phyloP scores from a whole-genome alignment of 495 filamentous ascomycete genomes.

The Penicillium soppii region DNA sequence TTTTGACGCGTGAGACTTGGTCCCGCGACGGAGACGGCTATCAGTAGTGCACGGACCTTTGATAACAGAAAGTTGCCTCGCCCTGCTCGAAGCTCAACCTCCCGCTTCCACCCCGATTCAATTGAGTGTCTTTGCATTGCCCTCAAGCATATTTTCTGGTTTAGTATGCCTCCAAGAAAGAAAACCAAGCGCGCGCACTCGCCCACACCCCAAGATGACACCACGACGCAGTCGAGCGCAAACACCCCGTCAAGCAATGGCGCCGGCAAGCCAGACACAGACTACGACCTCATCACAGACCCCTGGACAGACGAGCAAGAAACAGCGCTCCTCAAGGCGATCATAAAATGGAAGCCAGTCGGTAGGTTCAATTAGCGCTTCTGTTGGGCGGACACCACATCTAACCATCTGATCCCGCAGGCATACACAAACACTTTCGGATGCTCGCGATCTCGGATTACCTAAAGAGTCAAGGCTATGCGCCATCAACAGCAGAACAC shows the following conservation, averaged over 20 bases:
- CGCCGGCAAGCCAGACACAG: conserved; percentile 31
- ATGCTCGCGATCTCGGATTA: conserved; percentile 87
- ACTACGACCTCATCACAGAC: conserved; percentile 57
- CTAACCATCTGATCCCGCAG: conserved; percentile 40
- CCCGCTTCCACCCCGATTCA: neutral
- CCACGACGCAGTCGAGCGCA: conserved; percentile 30
- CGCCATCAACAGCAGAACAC: conserved; percentile 64
- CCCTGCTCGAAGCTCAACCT: conserved; percentile 9
- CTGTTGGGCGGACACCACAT: neutral
- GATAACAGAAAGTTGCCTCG: conserved; percentile 26
- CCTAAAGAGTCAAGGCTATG: conserved; percentile 83
- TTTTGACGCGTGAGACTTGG: conserved; percentile 11
- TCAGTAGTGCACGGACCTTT: conserved; percentile 36
- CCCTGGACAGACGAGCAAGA: conserved; percentile 96
- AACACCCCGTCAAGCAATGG: conserved; percentile 36
- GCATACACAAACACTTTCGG: conserved; percentile 96
- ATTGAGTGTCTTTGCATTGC: neutral
- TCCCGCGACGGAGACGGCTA: conserved; percentile 21
- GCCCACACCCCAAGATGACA: conserved; percentile 39
- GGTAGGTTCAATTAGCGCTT: conserved; percentile 52
- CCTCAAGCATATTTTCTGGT: neutral
- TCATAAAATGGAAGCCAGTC: conserved; percentile 91
- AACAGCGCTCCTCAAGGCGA: conserved; percentile 82
- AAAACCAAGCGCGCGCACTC: conserved; percentile 44
- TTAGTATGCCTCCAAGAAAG: conserved; percentile 74